A percentile compares a stretch with the other conserved stretches of the same genome.
phyloP scores from a whole-genome alignment of 2,329 filamentous ascomycete genomes.

The Alternaria viburni region DNA sequence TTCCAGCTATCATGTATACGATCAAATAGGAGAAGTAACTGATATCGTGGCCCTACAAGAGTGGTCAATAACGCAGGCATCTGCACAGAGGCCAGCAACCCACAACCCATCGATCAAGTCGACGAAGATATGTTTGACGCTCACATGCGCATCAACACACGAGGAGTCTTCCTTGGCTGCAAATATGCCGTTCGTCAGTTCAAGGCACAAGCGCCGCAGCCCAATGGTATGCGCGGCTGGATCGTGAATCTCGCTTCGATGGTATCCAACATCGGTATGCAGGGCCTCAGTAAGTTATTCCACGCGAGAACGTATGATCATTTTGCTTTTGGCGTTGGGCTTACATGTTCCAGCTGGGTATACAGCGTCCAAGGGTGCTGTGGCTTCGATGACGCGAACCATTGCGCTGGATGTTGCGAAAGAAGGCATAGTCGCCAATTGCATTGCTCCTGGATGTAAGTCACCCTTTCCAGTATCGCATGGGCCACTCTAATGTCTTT shows the following conservation, averaged over 20 bases:
- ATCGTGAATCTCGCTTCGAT: constrained; percentile 49
- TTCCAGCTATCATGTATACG: not conserved
- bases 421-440: constrained; percentile 41
- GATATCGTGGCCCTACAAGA: not conserved
- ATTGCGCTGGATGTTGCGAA: constrained; percentile 54
- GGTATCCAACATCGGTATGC: constrained; percentile 22
- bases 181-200: constrained; percentile 49
- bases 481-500: not conserved
- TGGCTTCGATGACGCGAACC: constrained; percentile 54
- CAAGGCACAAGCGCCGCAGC: constrained; percentile 42
- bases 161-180: constrained; percentile 49
- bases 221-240: constrained; percentile 42
- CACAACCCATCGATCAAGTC: not conserved
- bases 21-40: not conserved
- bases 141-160: constrained; percentile 47
- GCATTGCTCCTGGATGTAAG: constrained; percentile 24
- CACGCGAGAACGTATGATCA: not conserved
- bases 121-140: constrained; percentile 42
- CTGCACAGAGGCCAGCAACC: not conserved
- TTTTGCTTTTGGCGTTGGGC: not conserved
- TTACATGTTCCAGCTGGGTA: constrained; percentile 45
- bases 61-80: not conserved
- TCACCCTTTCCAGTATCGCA: not conserved
- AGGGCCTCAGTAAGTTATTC: constrained; percentile 42
- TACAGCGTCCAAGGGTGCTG: constrained; percentile 56